Percentiles rank a stretch among this genome's conserved stretches.
Evolutionary conservation across 1,139 yeast species (phyloP).

Genomic region (Oligophagozyma castellii): DNA sequence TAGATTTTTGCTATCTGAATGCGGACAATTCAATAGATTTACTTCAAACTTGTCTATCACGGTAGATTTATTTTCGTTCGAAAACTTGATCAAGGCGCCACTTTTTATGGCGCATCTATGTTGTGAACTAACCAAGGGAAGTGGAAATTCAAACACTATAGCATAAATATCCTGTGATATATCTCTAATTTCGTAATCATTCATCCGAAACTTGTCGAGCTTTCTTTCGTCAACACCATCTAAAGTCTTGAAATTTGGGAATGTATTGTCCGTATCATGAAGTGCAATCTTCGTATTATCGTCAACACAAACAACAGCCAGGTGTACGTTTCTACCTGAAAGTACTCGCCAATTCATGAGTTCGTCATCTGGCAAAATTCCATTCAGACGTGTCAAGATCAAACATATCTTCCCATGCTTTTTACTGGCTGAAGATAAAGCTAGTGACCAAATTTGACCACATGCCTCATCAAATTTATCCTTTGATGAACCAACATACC

Average conservation of each 20-base stretch:
- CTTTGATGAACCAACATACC: constrained; percentile 39
- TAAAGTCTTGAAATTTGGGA: constrained; percentile 25
- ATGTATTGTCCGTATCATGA: constrained; percentile 22
- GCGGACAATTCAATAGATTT: constrained; percentile 57
- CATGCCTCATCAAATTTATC: constrained; percentile 41
- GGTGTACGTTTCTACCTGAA: constrained; percentile 47
- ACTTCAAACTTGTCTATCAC: constrained; percentile 35
- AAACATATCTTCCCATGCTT: constrained; percentile 45
- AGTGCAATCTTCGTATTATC: constrained; percentile 46
- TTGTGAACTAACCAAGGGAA: constrained; percentile 57
- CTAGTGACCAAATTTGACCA: constrained; percentile 44
- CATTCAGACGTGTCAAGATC: constrained; percentile 54
- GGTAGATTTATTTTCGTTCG: constrained; percentile 15
- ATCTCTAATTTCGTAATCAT: constrained; percentile 34
- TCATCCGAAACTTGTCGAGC: constrained; percentile 13
- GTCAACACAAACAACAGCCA: constrained; percentile 65
- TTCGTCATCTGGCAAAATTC: constrained; percentile 69
- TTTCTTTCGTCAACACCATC: constrained; percentile 12
- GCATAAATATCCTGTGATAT: constrained; percentile 49
- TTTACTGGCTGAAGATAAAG: constrained; percentile 28
- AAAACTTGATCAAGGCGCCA: constrained; percentile 47
- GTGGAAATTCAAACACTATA: constrained; percentile 42
- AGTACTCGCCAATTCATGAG: constrained; percentile 63
- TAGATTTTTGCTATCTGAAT: constrained; percentile 38
- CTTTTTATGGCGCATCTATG: constrained; percentile 58